Evolutionary conservation across 192 early-diverging fungal genomes (phyloP).

Genomic region (Piromyces finnis): DNA sequence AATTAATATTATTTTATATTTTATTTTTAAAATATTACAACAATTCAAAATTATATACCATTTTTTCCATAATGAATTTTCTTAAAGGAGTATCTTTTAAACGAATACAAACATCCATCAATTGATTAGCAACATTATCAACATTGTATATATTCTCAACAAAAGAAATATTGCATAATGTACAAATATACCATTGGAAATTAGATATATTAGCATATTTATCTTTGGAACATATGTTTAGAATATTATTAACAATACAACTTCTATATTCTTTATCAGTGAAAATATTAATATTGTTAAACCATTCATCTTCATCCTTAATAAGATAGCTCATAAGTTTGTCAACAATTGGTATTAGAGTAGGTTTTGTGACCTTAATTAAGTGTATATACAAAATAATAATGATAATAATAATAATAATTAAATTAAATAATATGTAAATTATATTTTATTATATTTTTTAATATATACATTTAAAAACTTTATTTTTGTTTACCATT

Average conservation of each 20-base stretch:
- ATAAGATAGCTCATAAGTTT: not conserved
- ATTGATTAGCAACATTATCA: conserved; percentile 39
- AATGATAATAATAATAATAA: not conserved
- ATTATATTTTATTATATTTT: no score
- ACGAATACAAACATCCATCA: conserved; percentile 79
- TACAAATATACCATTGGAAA: conserved; percentile 90
- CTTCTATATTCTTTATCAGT: conserved; percentile 42
- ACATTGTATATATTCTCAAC: conserved; percentile 62
- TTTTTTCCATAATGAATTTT: conserved; percentile 49
- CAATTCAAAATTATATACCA: conserved; percentile 25
- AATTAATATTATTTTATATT: no score
- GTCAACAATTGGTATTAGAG: not conserved
- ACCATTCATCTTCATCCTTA: not conserved
- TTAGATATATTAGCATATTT: conserved; percentile 68
- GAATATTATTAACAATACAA: conserved; percentile 63
- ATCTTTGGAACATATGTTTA: conserved; percentile 65
- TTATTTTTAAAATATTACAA: no score
- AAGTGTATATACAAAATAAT: no score
- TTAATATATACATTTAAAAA: not conserved
- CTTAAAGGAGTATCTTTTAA: conserved; percentile 56
- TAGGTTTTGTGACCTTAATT: not conserved
- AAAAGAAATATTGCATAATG: conserved; percentile 60
- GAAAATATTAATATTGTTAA: not conserved
- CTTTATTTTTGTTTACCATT: conserved; percentile 30
- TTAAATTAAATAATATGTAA: no score